Base-by-base conservation (phyloP, 148 eudicot genomes). In the Oxyria digyna region DNA sequence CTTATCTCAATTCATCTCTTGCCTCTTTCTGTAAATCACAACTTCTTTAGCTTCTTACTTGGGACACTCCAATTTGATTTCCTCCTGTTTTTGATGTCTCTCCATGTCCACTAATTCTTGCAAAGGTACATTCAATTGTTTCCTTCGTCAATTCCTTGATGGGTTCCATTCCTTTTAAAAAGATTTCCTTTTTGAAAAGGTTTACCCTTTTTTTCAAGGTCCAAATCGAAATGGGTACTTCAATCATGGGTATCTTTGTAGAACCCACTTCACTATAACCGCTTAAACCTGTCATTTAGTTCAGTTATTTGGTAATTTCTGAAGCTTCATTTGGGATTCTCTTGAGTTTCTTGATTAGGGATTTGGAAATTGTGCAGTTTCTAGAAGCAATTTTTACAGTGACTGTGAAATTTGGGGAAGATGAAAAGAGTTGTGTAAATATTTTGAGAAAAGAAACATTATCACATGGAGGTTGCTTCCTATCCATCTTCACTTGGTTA, bases 391-490 rank as follows among this genome's bases (percentile, higher is more conserved):
- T 59, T 63, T 63, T 63, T 63, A 63, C 67, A 63, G 17, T 37
- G 46, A 26, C 70, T 63, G 79, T 77, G 63, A 72, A 67, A 72
- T 69, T 29, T 20, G 46, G 9, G 43, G 21, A 21, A 38, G 41
- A n/a, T 18, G 42, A 33, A 69, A 62, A 59, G 2, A 31, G 57
- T 17, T 14, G 24, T 13, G 33, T 18, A 74, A 71, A 77, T 52
- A 74, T 74, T 71, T 49, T 54, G 46, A 27, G 68, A 80, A 71
- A 70, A 73, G 43, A 33, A 59, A 69, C 80, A 80, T 64, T 69
- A 69, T 77, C 78, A 74, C 79, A 75, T 75, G 82, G 82, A 41
- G 67, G 65, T 62, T 62, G 40, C 41, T 43, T 63, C 57, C 42
- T 26, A 52, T 41, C 23, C 24, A 57, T 69, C 46, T 65, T 68